Conservation (phyloP, 202 grass and related monocot genomes). For the Eragrostis tef region DNA sequence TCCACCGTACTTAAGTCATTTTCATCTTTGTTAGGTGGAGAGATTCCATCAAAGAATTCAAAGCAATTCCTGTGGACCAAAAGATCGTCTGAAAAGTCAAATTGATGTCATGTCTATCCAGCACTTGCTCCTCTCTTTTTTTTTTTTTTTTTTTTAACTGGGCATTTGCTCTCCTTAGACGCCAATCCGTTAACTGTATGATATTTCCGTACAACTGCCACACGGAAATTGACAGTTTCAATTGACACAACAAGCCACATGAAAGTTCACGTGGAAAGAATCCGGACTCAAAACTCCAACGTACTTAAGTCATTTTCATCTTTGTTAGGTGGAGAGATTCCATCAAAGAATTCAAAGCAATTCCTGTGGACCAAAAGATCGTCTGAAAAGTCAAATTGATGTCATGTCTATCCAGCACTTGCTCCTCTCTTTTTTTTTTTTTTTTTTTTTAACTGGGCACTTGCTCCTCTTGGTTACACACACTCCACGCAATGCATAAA, state of each 20-base stretch:
- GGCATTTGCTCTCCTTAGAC: too few relatives aligned
- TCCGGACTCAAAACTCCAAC: neutral
- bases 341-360: neutral
- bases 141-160: too few relatives aligned
- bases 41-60: neutral
- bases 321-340: neutral
- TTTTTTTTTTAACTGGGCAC: too few relatives aligned
- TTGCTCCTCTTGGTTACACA: neutral
- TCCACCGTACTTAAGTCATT: neutral
- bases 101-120: neutral
- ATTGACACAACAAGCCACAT: neutral
- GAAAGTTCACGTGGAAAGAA: neutral
- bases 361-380: neutral
- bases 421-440: too few relatives aligned
- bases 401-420: neutral
- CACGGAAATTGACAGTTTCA: too few relatives aligned
- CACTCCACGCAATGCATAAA: neutral
- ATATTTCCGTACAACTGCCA: too few relatives aligned
- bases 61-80: neutral
- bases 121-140: too few relatives aligned
- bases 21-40: neutral
- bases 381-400: neutral
- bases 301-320: neutral
- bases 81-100: neutral
- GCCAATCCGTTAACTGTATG: too few relatives aligned